Conservation (phyloP, 2,329 filamentous ascomycete genomes). For the Fusarium sp. region DNA sequence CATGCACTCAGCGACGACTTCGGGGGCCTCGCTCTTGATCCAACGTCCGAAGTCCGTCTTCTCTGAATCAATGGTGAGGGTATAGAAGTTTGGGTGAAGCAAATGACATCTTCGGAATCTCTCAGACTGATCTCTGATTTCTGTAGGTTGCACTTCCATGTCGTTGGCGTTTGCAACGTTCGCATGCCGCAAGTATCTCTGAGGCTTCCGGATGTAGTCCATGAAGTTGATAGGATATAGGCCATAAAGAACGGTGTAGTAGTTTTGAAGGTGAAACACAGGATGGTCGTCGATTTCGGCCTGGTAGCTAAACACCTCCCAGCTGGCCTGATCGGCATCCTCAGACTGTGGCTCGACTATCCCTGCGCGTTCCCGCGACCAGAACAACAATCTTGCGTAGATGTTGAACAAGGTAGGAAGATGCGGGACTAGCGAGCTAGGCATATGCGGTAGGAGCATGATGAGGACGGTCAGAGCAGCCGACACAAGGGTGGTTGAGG, state of each 20-base stretch:
- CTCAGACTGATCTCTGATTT: conserved; percentile 82
- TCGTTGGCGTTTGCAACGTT: conserved; percentile 78
- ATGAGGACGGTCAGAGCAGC: conserved; percentile 79
- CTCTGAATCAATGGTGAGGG: conserved; percentile 82
- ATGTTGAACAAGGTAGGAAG: conserved; percentile 83
- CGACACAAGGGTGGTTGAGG: conserved; percentile 81
- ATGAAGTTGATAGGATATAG: conserved; percentile 88
- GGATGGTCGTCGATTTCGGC: conserved; percentile 71
- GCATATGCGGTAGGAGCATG: conserved; percentile 87
- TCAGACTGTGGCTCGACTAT: conserved; percentile 53
- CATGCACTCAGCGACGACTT: conserved; percentile 84
- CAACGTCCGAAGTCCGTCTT: conserved; percentile 80
- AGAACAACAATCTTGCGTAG: conserved; percentile 83
- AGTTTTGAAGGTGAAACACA: conserved; percentile 76
- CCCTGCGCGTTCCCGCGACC: conserved; percentile 69
- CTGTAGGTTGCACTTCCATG: conserved; percentile 80
- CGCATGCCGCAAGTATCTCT: conserved; percentile 80
- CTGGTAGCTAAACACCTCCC: conserved; percentile 74
- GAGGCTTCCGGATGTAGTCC: conserved; percentile 86
- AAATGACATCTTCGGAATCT: conserved; percentile 78
- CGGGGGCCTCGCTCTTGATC: conserved; percentile 82
- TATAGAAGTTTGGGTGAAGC: conserved; percentile 87
- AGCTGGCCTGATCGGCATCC: conserved; percentile 57
- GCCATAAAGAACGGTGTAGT: conserved; percentile 86
- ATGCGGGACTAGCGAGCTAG: conserved; percentile 74